Evolutionary conservation across 371 early-diverging fungal genomes (phyloP), one percentile per base, ranked within the genome.

Genomic region (Syncephalastrum monosporum): DNA sequence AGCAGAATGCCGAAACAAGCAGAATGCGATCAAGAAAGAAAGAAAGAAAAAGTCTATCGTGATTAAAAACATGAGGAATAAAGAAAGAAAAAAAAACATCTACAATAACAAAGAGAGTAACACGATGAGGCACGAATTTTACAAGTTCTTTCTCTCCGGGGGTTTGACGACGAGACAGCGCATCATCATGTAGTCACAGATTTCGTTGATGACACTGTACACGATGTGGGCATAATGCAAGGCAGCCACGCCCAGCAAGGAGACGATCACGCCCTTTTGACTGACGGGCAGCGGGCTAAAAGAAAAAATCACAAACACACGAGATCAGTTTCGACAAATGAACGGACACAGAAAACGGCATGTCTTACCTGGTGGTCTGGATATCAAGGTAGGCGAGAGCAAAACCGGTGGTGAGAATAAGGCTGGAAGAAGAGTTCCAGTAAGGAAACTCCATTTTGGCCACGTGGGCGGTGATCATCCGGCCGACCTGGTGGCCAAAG

Each of bases 401-500:
- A n/a, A 85, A 84, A 38, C 92, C 94, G 38, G 88, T 56, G 21
- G 85, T 38, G 33, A 77, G 56, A 5, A 70, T 45, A 16, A 61
- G 17, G 41, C 44, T 61, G 47, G 89, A 69, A 24, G 92, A 90
- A 5, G 82, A 47, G 62, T 90, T 86, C 61, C 85, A 81, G 52
- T 75, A 79, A 6, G 94, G 94, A 79, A 91, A 95, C 6, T 78
- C 72, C 41, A 84, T 76, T 41, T 91, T 87, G 6, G 91, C 83
- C 13, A 95, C 93, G 67, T 95, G 95, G 16, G 91, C 88, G 5
- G 91, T 81, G 58, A 95, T 93, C 74, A 95, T 92, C 42, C 81
- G 69, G 21, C 90, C 88, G 49, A 93, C 92, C 48, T 89, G 89
- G 66, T 91, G 87, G 49, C 92, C 94, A 71, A 95, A 93, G 25